phyloP scores from a whole-genome alignment of 1,284 basidiomycete genomes.

The Leccinum subrobustum region DNA sequence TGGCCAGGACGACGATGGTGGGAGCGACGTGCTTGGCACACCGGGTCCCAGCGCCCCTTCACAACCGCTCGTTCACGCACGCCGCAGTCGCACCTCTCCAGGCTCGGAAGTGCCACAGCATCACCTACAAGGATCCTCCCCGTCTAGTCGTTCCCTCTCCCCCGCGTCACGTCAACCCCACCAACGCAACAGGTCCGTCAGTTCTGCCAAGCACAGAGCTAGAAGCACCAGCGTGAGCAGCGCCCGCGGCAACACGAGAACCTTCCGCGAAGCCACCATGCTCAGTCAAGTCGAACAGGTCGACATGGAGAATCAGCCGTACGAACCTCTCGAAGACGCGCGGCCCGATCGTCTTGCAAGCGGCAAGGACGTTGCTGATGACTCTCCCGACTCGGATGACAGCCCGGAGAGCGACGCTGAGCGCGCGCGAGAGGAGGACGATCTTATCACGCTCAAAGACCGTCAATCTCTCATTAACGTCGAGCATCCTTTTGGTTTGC shows the following conservation, averaged over 20 bases:
- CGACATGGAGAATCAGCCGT: slow-evolving; percentile 30
- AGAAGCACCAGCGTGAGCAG: slow-evolving; percentile 64
- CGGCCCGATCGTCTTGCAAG: slow-evolving; percentile 26
- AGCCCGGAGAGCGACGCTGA: slow-evolving; percentile 34
- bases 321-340: slow-evolving; percentile 33
- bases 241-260: slow-evolving; percentile 45
- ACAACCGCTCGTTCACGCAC: slow-evolving; percentile 34
- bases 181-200: slow-evolving; percentile 46
- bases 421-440: slow-evolving; percentile 55
- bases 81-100: slow-evolving; percentile 51
- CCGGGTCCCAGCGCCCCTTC: slow-evolving; percentile 36
- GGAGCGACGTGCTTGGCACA: no score
- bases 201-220: slow-evolving; percentile 45
- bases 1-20: slow-evolving; percentile 13
- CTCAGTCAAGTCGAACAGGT: slow-evolving; percentile 48
- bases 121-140: slow-evolving; percentile 61
- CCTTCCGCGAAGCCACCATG: slow-evolving; percentile 41
- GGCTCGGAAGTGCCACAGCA: slow-evolving; percentile 54
- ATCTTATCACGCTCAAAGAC: slow-evolving; percentile 94
- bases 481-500: slow-evolving; percentile 98
- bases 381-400: slow-evolving; percentile 37
- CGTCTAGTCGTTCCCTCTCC: slow-evolving; percentile 39
- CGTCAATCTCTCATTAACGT: slow-evolving; percentile 99
- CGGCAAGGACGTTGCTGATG: slow-evolving; percentile 28
- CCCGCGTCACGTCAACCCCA: slow-evolving; percentile 38